phyloP scores from a whole-genome alignment of 768 basidiomycete species.

The Pulveroboletus ravenelii region DNA sequence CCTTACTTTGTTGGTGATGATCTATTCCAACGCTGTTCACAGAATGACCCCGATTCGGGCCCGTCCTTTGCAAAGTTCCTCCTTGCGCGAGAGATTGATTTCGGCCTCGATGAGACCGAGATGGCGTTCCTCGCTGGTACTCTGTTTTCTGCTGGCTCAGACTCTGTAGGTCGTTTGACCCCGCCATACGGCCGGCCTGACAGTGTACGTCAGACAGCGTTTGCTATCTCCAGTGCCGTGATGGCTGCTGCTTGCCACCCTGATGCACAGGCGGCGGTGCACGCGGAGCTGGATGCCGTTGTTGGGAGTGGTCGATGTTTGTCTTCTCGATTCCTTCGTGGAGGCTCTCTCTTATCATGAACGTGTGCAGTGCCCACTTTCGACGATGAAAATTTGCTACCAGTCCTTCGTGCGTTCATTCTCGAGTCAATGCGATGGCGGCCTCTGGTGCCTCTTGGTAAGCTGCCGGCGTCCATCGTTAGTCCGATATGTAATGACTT shows the following conservation, averaged over 20 bases:
- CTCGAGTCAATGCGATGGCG: conserved; percentile 35
- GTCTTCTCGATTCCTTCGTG: neutral
- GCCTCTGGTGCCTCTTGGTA: conserved; percentile 24
- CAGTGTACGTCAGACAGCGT: conserved; percentile 34
- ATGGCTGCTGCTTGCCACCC: conserved; percentile 49
- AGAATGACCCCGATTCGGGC: conserved; percentile 19
- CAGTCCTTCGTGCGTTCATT: conserved; percentile 32
- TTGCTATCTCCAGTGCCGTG: conserved; percentile 44
- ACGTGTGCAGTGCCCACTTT: conserved; percentile 32
- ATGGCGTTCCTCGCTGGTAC: conserved; percentile 53
- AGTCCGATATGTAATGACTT: neutral
- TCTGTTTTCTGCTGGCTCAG: conserved; percentile 55
- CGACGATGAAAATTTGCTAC: conserved; percentile 27
- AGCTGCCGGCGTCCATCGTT: neutral
- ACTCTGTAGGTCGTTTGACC: conserved; percentile 33
- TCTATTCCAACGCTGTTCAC: neutral
- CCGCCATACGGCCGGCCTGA: neutral
- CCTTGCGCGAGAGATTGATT: conserved; percentile 43
- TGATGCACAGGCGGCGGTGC: conserved; percentile 43
- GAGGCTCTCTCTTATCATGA: neutral
- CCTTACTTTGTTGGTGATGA: neutral
- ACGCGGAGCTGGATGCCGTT: conserved; percentile 47
- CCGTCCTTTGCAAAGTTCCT: conserved; percentile 52
- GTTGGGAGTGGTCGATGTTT: conserved; percentile 33
- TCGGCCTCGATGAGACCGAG: conserved; percentile 47